phyloP scores from a whole-genome alignment of 2,329 filamentous ascomycete genomes.

The Sporothrix dimorphospora region DNA sequence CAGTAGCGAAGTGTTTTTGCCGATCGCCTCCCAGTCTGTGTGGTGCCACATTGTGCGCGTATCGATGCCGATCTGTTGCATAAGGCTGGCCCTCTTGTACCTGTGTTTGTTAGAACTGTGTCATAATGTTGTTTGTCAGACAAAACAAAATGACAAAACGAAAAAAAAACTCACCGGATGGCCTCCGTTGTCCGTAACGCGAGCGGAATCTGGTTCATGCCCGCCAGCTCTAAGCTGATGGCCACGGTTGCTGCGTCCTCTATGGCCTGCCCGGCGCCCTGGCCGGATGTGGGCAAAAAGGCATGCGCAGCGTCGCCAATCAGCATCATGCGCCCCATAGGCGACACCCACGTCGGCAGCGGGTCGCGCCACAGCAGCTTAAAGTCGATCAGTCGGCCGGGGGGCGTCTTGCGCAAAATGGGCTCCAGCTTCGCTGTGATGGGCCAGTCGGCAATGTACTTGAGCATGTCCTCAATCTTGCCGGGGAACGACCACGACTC shows the following conservation, averaged over 20 bases:
- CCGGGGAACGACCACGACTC: constrained; percentile 4
- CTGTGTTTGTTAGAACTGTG: neutral
- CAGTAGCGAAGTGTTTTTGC: neutral
- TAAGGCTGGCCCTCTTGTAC: constrained; percentile 1
- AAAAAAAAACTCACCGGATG: neutral
- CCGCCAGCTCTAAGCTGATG: neutral
- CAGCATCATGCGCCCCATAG: neutral
- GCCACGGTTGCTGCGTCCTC: neutral
- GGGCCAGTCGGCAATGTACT: neutral
- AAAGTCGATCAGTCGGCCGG: neutral
- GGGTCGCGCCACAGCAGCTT: constrained; percentile 4
- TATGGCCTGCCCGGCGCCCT: constrained; percentile 2
- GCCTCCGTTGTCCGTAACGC: neutral
- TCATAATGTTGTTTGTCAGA: neutral
- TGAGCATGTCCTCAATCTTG: neutral
- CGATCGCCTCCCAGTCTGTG: neutral
- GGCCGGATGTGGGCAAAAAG: neutral
- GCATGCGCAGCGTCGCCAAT: neutral
- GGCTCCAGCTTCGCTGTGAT: neutral
- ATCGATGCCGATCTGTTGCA: constrained; percentile 1
- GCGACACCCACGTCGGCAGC: neutral
- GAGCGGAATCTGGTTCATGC: neutral
- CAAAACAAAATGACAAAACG: neutral
- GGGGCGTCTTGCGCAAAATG: neutral
- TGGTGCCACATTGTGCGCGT: neutral